These are phyloP conservation scores for Mycena haematopus DNA, from an alignment of 768 basidiomycete genomes.

Conservation along the genomic window DNA sequence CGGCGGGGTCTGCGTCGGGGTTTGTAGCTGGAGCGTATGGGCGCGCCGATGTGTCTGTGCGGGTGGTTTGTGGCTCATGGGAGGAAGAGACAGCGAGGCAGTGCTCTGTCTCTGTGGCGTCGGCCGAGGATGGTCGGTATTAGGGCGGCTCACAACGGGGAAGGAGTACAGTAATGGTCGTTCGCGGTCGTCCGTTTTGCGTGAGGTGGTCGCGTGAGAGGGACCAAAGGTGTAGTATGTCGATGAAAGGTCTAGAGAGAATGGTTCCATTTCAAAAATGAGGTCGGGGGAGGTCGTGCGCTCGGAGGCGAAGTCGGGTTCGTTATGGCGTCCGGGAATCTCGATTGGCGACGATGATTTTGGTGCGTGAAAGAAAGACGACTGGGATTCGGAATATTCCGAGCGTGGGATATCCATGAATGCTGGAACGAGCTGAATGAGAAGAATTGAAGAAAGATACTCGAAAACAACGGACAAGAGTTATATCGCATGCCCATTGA, in stretches of 20 bases:
- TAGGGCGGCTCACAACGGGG: slow-evolving; percentile 10
- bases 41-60: slow-evolving; percentile 2
- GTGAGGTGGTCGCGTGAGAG: slow-evolving; percentile 19
- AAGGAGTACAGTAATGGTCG: slow-evolving; percentile 26
- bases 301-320: slow-evolving; percentile 35
- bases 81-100: slow-evolving; percentile 9
- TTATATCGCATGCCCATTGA: background rate
- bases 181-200: slow-evolving; percentile 17
- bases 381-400: slow-evolving; percentile 19
- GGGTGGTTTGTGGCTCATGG: slow-evolving; percentile 10
- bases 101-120: slow-evolving; percentile 7
- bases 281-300: slow-evolving; percentile 51
- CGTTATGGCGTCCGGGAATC: slow-evolving; percentile 45
- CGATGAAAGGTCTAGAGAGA: slow-evolving; percentile 24
- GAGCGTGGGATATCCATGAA: slow-evolving; percentile 14
- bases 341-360: slow-evolving; percentile 51
- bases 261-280: slow-evolving; percentile 62
- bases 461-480: slow-evolving; percentile 9
- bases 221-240: slow-evolving; percentile 29
- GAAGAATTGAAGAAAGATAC: background rate
- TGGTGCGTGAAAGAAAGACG: slow-evolving; percentile 29
- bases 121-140: slow-evolving; percentile 5
- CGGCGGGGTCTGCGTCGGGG: slow-evolving; percentile 6
- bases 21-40: slow-evolving; percentile 2
- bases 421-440: background rate